Evolutionary conservation across 1,284 basidiomycete genomes (phyloP).

Genomic region (Waitea zeae): DNA sequence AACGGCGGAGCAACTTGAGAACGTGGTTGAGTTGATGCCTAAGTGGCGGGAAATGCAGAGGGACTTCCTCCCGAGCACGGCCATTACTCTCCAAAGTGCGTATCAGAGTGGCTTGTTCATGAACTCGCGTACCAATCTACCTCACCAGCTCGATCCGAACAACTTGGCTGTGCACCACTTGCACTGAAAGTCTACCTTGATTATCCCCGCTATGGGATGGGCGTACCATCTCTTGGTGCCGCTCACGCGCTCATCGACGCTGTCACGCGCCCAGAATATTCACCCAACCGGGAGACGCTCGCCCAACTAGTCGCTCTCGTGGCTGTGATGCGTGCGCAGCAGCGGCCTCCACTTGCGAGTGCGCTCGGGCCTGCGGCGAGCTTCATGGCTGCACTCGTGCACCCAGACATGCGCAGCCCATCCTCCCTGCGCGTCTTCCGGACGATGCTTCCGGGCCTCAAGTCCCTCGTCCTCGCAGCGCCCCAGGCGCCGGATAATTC

Average conservation of each 20-base stretch:
- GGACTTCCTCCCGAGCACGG: slow-evolving; percentile 17
- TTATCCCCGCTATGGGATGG: not conserved
- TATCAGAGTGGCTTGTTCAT: slow-evolving; percentile 9
- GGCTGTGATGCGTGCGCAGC: not conserved
- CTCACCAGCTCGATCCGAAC: not conserved
- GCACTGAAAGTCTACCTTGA: not conserved
- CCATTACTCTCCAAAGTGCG: slow-evolving; percentile 32
- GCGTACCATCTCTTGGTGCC: not conserved
- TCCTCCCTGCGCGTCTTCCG: not conserved
- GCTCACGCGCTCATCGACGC: not conserved
- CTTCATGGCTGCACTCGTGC: not conserved
- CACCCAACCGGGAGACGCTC: not conserved
- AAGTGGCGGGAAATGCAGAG: slow-evolving; percentile 26
- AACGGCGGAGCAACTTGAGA: slow-evolving; percentile 25
- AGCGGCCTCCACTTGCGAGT: not conserved
- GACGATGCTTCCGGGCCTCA: not conserved
- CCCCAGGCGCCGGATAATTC: no score
- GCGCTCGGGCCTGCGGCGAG: not conserved
- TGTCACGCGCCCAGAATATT: no score
- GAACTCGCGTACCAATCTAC: no score
- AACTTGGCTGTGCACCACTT: not conserved
- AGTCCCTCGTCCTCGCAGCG: not conserved
- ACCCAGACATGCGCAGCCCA: not conserved
- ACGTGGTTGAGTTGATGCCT: slow-evolving; percentile 24
- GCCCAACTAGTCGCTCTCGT: not conserved